Evolutionary conservation across 352 stramenopile genomes (phyloP).

Genomic region (Phytopythium montanum): DNA sequence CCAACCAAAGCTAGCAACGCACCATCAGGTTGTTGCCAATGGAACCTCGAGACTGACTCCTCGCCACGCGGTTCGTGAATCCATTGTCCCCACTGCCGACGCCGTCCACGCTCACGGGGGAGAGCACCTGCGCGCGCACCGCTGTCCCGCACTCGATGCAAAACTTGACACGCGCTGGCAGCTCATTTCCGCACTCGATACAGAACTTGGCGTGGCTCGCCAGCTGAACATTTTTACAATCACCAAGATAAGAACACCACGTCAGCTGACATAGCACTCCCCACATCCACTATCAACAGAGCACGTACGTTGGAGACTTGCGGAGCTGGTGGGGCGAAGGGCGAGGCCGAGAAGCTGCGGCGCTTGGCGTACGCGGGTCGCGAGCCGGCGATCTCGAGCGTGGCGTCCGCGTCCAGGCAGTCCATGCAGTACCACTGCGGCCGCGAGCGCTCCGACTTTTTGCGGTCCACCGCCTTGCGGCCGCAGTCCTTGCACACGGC

Average conservation of each 20-base stretch:
- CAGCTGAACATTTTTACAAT: conserved; percentile 23
- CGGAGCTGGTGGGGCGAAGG: conserved; percentile 28
- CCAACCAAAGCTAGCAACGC: not conserved
- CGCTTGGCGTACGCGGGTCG: conserved; percentile 48
- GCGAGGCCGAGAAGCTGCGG: conserved; percentile 51
- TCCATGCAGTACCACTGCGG: conserved; percentile 78
- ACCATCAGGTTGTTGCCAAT: conserved; percentile 47
- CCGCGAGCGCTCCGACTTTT: conserved; percentile 41
- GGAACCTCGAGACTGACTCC: conserved; percentile 39
- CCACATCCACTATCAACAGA: not conserved
- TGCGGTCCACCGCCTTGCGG: conserved; percentile 67
- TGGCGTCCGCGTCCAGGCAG: conserved; percentile 64
- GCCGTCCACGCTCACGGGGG: conserved; percentile 33
- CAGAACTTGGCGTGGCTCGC: conserved; percentile 73
- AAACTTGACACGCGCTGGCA: conserved; percentile 76
- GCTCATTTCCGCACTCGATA: conserved; percentile 82
- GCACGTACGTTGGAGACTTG: conserved; percentile 52
- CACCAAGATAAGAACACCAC: no score
- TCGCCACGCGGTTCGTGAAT: conserved; percentile 24
- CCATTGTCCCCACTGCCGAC: conserved; percentile 15
- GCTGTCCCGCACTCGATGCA: conserved; percentile 84
- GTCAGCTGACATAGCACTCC: not conserved
- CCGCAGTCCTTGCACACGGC: conserved; percentile 84
- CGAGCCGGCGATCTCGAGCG: conserved; percentile 60
- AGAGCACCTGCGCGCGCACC: conserved; percentile 50